Conservation (phyloP, 345 rosid genomes). For the Lagerstroemia speciosa region DNA sequence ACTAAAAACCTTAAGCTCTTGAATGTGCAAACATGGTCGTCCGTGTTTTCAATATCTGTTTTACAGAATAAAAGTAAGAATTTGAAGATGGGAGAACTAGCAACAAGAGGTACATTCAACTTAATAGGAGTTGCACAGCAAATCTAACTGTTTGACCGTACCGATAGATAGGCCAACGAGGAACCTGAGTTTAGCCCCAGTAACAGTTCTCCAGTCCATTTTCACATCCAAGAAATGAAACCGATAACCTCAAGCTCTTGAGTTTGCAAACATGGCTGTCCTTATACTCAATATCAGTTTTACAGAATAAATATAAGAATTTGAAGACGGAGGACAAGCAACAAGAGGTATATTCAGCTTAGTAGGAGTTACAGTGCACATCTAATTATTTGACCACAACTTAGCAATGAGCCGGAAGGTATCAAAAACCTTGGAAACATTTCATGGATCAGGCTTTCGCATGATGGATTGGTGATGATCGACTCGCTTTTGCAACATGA, state of each 20-base stretch:
- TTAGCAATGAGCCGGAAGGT: slow-evolving; percentile 75
- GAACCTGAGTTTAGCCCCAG: neutral
- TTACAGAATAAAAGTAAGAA: neutral
- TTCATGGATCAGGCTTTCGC: slow-evolving; percentile 77
- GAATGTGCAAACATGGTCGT: neutral
- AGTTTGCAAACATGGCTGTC: neutral
- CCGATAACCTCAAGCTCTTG: neutral
- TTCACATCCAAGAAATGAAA: neutral
- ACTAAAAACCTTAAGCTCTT: neutral
- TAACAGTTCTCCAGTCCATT: neutral
- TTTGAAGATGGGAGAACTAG: neutral
- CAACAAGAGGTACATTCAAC: neutral
- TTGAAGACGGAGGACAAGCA: neutral
- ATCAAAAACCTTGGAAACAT: slow-evolving; percentile 65
- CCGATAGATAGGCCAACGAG: neutral
- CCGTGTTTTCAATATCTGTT: neutral
- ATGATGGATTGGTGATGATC: slow-evolving; percentile 83
- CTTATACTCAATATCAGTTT: neutral
- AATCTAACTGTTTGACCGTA: neutral
- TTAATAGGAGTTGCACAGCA: neutral
- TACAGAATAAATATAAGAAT: neutral
- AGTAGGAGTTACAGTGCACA: neutral
- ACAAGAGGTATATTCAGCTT: neutral
- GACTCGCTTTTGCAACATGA: slow-evolving; percentile 88
- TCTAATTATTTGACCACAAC: slow-evolving; percentile 39